Base-by-base conservation (phyloP, 371 early-diverging fungal genomes). In the Syncephalastrum sp. region DNA sequence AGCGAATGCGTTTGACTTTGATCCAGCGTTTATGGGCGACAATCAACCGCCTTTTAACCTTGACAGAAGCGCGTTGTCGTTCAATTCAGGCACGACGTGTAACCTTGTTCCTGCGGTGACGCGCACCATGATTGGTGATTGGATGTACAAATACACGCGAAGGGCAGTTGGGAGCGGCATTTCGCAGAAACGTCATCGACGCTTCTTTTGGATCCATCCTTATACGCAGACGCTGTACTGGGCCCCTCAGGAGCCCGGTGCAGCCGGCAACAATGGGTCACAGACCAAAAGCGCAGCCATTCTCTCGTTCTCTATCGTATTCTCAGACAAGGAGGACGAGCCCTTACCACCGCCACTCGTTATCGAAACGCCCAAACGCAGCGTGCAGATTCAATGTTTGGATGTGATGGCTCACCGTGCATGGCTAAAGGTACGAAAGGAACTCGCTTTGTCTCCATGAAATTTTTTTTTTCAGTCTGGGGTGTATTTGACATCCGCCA, bases 161-260 rank as follows among this genome's bases (percentile, higher is more conserved):
- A 72, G 81, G 42, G 61, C 68, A 21, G 73, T 77, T 50, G 79
- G 75, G 5, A 61, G 61, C n/a, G 78, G 79, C 17, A 77, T 72
- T n/a, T 79, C 80, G 21, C 86, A 84, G 60, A 84, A 84, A 46
- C 69, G 76, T 12, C 89, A 92, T 50, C 58, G 70, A 45, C 75
- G 91, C 5, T 91, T 84, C 75, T 85, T 91, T 54, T 91, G 92
- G 91, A 72, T 92, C 13, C 89, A 91, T 62, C 92, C 92, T 17
- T 91, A 91, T 55, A 85, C 88, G 42, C 85, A 83, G 57, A 87
- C 86, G 12, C 64, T 92, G 21, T 86, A 90, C 60, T 92, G 92
- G 91, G 82, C 85, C 63, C 68, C 74, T 56, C 73, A 79, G 48
- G 83, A 86, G 38, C 89, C 90, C 5, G 38, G 38, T 33, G 10